A percentile compares a stretch with the other conserved stretches of the same genome.
Conservation (phyloP, 2,329 filamentous ascomycete genomes). For the Daldinia eschscholtzii region DNA sequence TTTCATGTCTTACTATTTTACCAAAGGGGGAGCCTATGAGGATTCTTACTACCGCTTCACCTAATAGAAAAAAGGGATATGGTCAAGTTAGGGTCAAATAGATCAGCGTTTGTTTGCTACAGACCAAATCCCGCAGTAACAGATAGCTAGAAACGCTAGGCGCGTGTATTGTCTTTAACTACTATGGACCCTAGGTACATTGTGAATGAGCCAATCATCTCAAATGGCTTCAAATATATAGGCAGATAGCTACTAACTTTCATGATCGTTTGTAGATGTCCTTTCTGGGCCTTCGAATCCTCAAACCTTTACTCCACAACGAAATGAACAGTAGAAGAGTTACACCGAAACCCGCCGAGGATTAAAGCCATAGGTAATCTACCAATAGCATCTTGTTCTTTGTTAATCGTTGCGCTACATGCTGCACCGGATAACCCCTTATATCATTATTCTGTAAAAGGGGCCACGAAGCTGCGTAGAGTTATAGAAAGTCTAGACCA, state of each 20-base stretch:
- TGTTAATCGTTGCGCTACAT: background rate
- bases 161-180: background rate
- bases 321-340: too few species aligned
- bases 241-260: background rate
- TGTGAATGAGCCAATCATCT: background rate
- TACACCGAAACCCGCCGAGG: too few species aligned
- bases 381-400: background rate
- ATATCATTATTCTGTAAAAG: too few species aligned
- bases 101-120: constrained; percentile 3
- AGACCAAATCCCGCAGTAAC: background rate
- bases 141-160: background rate
- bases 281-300: background rate
- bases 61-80: background rate
- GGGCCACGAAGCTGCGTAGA: background rate
- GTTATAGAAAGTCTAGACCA: background rate
- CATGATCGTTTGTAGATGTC: background rate
- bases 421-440: background rate
- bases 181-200: background rate
- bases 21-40: background rate
- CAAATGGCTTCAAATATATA: background rate
- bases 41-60: background rate
- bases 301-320: background rate
- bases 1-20: background rate
- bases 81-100: background rate
- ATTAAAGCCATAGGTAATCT: too few species aligned